phyloP scores from a whole-genome alignment of 2,329 filamentous ascomycete genomes.

The Periconia digitata region DNA sequence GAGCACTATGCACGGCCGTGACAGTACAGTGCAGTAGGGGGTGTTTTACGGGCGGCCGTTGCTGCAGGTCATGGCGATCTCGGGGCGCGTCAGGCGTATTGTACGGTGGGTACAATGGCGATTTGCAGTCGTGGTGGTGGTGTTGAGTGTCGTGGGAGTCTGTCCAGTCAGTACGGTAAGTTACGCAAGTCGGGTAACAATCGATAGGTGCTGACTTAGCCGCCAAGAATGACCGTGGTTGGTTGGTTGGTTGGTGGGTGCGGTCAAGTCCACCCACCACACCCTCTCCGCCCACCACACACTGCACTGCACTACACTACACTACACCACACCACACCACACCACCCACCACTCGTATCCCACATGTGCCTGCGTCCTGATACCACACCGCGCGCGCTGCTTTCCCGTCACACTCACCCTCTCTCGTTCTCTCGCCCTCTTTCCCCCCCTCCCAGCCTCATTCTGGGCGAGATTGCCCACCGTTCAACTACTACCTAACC shows the following conservation, averaged over 20 bases:
- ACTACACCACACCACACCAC: constrained; percentile 7
- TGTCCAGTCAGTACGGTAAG: no score
- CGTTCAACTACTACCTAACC: constrained; percentile 13
- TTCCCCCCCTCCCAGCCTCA: constrained; percentile 7
- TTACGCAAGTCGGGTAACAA: no score
- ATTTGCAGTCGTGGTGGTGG: no score
- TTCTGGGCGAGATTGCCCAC: constrained; percentile 16
- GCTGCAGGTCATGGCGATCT: constrained; percentile 39
- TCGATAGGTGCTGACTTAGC: no score
- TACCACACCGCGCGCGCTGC: not conserved
- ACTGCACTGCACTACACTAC: constrained; percentile 7
- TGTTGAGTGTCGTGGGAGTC: no score
- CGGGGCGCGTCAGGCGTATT: constrained; percentile 3
- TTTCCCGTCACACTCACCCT: not conserved
- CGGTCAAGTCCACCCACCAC: not conserved
- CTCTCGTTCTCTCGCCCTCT: not conserved
- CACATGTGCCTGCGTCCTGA: not conserved
- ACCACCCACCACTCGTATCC: no score
- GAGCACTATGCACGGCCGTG: constrained; percentile 21
- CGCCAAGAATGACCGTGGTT: no score
- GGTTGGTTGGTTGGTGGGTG: no score
- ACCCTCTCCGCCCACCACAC: not conserved
- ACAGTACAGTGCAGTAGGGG: constrained; percentile 25
- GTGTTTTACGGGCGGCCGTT: constrained; percentile 26
- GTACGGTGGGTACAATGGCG: no score